These are phyloP conservation scores for Stachybotrys chlorohalonatus DNA, from an alignment of 2,329 filamentous ascomycete species.

Conservation along the genomic window DNA sequence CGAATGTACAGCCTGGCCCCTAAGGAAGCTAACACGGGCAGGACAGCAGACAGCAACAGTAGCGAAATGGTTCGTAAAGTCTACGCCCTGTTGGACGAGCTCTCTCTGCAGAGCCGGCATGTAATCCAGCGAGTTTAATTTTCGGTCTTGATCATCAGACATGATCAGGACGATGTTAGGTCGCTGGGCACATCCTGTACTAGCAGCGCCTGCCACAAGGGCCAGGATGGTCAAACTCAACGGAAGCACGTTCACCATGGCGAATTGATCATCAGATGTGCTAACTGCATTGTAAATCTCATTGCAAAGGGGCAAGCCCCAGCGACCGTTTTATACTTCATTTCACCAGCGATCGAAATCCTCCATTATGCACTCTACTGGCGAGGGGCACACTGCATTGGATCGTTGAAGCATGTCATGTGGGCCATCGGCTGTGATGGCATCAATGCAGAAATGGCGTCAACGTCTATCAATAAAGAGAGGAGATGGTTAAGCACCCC, in stretches of 20 bases:
- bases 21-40: slow-evolving; percentile 1
- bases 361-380: too few species aligned
- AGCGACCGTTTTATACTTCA: too few species aligned
- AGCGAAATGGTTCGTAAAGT: slow-evolving; percentile 3
- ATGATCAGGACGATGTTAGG: slow-evolving; percentile 54
- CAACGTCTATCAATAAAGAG: background rate
- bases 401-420: background rate
- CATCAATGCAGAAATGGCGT: background rate
- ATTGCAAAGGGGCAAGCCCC: too few species aligned
- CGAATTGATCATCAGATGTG: background rate
- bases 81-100: slow-evolving; percentile 37
- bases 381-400: background rate
- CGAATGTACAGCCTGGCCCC: slow-evolving; percentile 4
- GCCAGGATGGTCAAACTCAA: background rate
- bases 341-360: too few species aligned
- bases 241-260: background rate
- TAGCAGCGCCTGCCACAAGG: background rate
- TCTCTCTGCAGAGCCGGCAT: slow-evolving; percentile 45
- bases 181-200: background rate
- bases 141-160: slow-evolving; percentile 54
- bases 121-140: slow-evolving; percentile 47
- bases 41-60: slow-evolving; percentile 5
- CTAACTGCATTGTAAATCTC: background rate
- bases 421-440: background rate
- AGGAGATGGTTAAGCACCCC: background rate